Conservation (phyloP, 305 asterid genomes). For the Lippia alba region DNA sequence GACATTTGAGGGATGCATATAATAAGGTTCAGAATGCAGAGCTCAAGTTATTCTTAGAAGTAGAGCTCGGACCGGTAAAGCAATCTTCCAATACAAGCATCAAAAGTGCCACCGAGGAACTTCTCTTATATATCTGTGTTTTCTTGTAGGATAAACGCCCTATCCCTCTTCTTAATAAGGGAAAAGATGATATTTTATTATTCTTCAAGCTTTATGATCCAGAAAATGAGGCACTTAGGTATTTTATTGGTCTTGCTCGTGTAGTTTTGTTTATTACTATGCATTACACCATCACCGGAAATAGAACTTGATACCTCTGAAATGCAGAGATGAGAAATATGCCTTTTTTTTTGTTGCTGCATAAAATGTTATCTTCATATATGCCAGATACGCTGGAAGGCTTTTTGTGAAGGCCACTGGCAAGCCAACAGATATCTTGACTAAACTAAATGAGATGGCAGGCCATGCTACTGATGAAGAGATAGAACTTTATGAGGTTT, state of each 20-base stretch:
- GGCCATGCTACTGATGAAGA: slow-evolving; percentile 63
- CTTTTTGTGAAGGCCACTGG: slow-evolving; percentile 54
- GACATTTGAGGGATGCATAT: slow-evolving; percentile 47
- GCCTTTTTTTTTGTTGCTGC: slow-evolving; percentile 2
- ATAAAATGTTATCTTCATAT: slow-evolving; percentile 18
- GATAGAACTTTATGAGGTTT: slow-evolving; percentile 69
- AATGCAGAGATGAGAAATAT: slow-evolving; percentile 16
- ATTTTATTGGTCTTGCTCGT: slow-evolving; percentile 20
- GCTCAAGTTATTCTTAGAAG: slow-evolving; percentile 52
- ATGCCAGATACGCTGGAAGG: slow-evolving; percentile 60
- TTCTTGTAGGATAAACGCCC: slow-evolving; percentile 45
- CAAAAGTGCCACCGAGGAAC: slow-evolving; percentile 2
- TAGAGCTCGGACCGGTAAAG: slow-evolving; percentile 56
- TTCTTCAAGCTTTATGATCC: slow-evolving; percentile 61
- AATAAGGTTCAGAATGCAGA: slow-evolving; percentile 48
- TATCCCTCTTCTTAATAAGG: slow-evolving; percentile 43
- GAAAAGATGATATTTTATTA: slow-evolving; percentile 52
- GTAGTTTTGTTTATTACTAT: slow-evolving; percentile 10
- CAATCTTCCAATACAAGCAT: slow-evolving; percentile 18
- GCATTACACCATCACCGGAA: neutral
- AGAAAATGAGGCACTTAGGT: slow-evolving; percentile 55
- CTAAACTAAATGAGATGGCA: slow-evolving; percentile 63
- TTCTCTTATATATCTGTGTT: slow-evolving; percentile 26
- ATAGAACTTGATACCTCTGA: slow-evolving; percentile 3
- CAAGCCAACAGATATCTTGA: slow-evolving; percentile 58